phyloP scores from a whole-genome alignment of 192 early-diverging fungal species.

The Backusella parvicylindrica region DNA sequence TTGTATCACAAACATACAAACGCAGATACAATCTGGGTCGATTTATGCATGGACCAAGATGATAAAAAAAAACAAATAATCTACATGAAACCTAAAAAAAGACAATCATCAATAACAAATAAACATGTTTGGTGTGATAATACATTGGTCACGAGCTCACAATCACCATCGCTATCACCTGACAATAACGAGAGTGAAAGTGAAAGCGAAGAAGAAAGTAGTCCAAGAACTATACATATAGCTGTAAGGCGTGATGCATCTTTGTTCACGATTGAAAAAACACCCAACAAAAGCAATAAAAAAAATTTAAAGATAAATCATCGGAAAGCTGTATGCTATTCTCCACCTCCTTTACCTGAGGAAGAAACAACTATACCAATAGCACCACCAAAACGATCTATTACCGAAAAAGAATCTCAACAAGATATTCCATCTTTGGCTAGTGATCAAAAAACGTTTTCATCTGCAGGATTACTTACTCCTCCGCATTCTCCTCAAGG shows the following conservation, averaged over 20 bases:
- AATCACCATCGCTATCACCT: neutral
- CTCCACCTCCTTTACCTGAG: neutral
- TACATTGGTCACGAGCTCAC: neutral
- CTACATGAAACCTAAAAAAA: neutral
- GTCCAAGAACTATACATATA: neutral
- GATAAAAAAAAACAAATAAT: neutral
- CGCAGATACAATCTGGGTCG: neutral
- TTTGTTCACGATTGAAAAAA: conserved; percentile 11
- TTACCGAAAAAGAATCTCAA: neutral
- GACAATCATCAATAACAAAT: neutral
- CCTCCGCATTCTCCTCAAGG: neutral
- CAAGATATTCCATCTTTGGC: neutral
- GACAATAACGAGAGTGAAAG: neutral
- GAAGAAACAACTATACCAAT: neutral
- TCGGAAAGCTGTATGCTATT: neutral
- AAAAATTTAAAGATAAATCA: neutral
- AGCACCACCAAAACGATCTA: neutral
- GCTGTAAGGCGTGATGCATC: conserved; percentile 5
- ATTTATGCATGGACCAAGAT: neutral
- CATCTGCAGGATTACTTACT: conserved; percentile 1
- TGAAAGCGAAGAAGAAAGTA: neutral
- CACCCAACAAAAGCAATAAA: neutral
- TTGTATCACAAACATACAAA: neutral
- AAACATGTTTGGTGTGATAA: neutral
- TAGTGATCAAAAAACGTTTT: neutral